A percentile compares a stretch with the other conserved stretches of the same genome.
These are phyloP conservation scores for Saccharomycopsis capsularis DNA, from an alignment of 805 yeast species.

Conservation along the genomic window DNA sequence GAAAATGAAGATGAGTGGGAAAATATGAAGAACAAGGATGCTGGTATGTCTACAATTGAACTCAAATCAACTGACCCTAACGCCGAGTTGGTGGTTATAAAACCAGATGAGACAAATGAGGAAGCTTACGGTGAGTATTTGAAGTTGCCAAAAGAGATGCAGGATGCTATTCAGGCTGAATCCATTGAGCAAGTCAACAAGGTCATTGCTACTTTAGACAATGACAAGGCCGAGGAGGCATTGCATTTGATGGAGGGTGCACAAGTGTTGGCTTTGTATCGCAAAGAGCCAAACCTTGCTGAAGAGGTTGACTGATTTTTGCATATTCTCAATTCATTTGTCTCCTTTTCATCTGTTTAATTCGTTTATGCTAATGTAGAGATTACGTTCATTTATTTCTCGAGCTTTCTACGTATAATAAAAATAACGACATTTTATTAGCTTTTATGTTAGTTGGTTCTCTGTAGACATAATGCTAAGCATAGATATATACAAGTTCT, in stretches of 20 bases:
- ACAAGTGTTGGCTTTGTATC: conserved; percentile 41
- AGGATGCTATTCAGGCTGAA: conserved; percentile 64
- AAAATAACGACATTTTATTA: no score
- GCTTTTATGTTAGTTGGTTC: no score
- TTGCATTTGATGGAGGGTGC: conserved; percentile 70
- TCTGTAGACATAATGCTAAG: no score
- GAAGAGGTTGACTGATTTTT: conserved; percentile 5
- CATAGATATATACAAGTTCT: no score
- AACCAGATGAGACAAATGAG: conserved; percentile 50
- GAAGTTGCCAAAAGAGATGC: conserved; percentile 56
- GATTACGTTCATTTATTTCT: background rate
- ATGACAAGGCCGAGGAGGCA: conserved; percentile 63
- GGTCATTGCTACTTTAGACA: conserved; percentile 63
- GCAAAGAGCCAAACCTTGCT: background rate
- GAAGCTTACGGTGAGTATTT: conserved; percentile 48
- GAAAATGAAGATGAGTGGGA: conserved; percentile 69
- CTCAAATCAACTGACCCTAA: conserved; percentile 81
- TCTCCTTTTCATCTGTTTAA: background rate
- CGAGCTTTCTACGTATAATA: background rate
- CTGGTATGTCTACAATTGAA: conserved; percentile 51
- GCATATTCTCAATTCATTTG: background rate
- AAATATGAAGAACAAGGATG: conserved; percentile 28
- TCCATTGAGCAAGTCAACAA: conserved; percentile 72
- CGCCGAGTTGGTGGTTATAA: conserved; percentile 60
- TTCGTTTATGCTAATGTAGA: background rate